Conservation (phyloP, 768 basidiomycete genomes). For the Lentinula detonsa region DNA sequence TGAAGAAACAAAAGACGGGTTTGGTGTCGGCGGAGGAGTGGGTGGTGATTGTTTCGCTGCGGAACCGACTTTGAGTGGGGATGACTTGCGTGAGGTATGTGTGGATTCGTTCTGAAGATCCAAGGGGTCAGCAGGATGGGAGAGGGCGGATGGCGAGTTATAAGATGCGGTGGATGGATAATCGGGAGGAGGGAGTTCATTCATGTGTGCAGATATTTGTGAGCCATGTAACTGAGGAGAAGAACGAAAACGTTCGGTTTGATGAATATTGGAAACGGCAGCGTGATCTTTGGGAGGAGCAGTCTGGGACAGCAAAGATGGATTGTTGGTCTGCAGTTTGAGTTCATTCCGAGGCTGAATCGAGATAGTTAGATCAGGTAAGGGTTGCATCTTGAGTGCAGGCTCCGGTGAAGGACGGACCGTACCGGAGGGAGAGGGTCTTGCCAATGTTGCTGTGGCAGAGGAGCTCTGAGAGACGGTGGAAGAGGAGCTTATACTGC, state of each 20-base stretch:
- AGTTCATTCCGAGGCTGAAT: conserved; percentile 9
- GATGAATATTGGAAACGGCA: conserved; percentile 18
- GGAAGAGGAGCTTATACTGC: background rate
- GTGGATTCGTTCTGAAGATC: conserved; percentile 5
- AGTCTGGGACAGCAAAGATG: conserved; percentile 61
- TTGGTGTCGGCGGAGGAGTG: conserved; percentile 8
- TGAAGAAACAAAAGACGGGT: background rate
- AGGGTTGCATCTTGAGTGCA: conserved; percentile 1
- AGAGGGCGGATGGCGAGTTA: conserved; percentile 31
- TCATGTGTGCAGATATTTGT: conserved; percentile 1
- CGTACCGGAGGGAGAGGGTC: conserved; percentile 35
- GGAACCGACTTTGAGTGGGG: background rate
- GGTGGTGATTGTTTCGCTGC: conserved; percentile 1
- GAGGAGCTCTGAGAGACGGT: conserved; percentile 33
- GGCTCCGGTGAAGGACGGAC: background rate
- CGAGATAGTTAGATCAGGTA: conserved; percentile 5
- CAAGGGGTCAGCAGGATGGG: conserved; percentile 36
- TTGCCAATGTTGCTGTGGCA: conserved; percentile 30
- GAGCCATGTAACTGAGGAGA: conserved; percentile 1
- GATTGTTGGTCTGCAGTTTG: conserved; percentile 20
- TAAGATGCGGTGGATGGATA: background rate
- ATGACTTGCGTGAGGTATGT: background rate
- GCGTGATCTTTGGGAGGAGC: conserved; percentile 37
- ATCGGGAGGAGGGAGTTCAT: background rate
- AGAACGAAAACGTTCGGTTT: conserved; percentile 7